Conservation (phyloP, 1,139 yeast genomes). For the Casaregolazyma suthepensis region DNA sequence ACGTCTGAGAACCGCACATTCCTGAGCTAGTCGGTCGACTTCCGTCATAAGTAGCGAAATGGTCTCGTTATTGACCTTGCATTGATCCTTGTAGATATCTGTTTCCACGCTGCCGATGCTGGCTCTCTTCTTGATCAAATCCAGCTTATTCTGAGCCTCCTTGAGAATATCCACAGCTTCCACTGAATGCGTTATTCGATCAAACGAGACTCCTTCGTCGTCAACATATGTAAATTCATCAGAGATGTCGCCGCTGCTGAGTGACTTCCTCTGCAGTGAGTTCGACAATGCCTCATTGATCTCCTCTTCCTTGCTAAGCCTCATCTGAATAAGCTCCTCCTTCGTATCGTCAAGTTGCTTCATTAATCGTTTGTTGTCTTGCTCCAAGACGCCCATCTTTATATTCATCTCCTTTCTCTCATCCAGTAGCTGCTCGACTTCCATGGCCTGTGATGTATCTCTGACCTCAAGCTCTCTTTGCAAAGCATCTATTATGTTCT, state of each 20-base stretch:
- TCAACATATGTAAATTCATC: not conserved
- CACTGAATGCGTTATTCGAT: not conserved
- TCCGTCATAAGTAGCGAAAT: constrained; percentile 21
- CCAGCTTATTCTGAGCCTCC: constrained; percentile 3
- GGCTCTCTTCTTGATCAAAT: not conserved
- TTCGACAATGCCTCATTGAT: not conserved
- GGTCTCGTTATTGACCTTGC: constrained; percentile 22
- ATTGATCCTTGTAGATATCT: constrained; percentile 17
- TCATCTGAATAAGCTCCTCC: constrained; percentile 3
- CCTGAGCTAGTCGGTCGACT: constrained; percentile 17
- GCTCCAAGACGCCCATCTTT: constrained; percentile 24
- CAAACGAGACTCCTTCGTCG: constrained; percentile 3
- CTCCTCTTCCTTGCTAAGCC: not conserved
- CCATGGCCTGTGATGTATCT: constrained; percentile 12
- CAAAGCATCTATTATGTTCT: constrained; percentile 20
- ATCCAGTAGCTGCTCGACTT: constrained; percentile 28
- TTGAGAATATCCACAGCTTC: not conserved
- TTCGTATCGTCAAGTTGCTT: constrained; percentile 9
- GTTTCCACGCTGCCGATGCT: constrained; percentile 7
- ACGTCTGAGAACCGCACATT: constrained; percentile 15
- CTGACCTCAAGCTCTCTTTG: constrained; percentile 5
- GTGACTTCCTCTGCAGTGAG: not conserved
- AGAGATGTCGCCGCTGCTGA: not conserved
- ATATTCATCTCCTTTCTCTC: constrained; percentile 30
- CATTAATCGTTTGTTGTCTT: constrained; percentile 25